phyloP scores from a whole-genome alignment of 805 yeast genomes.

The Starmerella lactis-condensi region DNA sequence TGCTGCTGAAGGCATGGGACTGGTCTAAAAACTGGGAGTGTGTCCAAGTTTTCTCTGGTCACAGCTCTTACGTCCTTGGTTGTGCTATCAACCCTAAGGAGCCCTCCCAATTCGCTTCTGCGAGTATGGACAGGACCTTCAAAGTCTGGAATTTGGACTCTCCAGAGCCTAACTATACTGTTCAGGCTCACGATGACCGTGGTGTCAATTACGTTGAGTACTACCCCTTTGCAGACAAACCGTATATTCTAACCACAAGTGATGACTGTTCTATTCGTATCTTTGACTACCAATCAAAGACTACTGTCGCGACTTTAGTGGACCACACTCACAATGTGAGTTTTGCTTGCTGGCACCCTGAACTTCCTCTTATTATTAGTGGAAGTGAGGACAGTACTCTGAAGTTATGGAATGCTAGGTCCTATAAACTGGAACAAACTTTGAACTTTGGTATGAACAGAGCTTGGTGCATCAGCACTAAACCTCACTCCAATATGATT shows the following conservation, averaged over 20 bases:
- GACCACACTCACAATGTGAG: conserved; percentile 92
- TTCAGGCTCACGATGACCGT: conserved; percentile 74
- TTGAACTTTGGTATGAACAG: conserved; percentile 83
- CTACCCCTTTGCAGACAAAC: conserved; percentile 94
- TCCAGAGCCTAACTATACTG: conserved; percentile 71
- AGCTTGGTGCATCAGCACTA: conserved; percentile 82
- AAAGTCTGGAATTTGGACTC: conserved; percentile 93
- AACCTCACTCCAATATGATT: conserved; percentile 54
- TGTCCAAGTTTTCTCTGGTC: conserved; percentile 87
- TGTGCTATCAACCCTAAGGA: conserved; percentile 94
- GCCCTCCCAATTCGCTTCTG: conserved; percentile 92
- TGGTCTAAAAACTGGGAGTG: conserved; percentile 90
- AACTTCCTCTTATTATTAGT: conserved; percentile 78
- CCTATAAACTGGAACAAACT: conserved; percentile 84
- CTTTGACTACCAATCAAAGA: conserved; percentile 96
- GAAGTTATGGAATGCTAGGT: conserved; percentile 85
- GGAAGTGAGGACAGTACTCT: conserved; percentile 95
- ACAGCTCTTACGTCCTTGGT: conserved; percentile 86
- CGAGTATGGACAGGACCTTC: conserved; percentile 88
- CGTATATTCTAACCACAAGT: conserved; percentile 77
- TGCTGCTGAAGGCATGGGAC: conserved; percentile 84
- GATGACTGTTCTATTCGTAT: conserved; percentile 78
- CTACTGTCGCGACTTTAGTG: conserved; percentile 81
- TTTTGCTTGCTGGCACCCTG: conserved; percentile 96
- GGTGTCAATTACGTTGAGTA: conserved; percentile 95